Conservation (phyloP, 2,329 filamentous ascomycete species). For the Capronia epimyces region DNA sequence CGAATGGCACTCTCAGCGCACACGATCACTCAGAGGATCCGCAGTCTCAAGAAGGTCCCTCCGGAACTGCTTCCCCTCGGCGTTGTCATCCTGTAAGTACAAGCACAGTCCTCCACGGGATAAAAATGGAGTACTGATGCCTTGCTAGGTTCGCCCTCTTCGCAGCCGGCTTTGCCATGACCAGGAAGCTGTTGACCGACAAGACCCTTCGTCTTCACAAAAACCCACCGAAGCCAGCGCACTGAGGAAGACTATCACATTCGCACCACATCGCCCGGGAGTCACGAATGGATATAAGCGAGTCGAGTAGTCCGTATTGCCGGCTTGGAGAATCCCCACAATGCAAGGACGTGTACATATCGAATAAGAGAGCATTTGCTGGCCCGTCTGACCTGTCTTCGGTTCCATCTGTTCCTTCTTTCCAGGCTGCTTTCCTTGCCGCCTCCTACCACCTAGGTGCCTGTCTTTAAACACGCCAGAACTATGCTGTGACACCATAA, state of each 20-base stretch:
- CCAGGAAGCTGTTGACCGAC: constrained; percentile 78
- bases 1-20: constrained; percentile 58
- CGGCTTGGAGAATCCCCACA: constrained; percentile 30
- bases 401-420: neutral
- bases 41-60: constrained; percentile 82
- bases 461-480: neutral
- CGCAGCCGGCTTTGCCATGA: constrained; percentile 75
- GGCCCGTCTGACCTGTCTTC: constrained; percentile 1
- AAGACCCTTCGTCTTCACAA: constrained; percentile 85
- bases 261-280: neutral
- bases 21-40: constrained; percentile 91
- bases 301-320: constrained; percentile 18
- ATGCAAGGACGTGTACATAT: constrained; percentile 36
- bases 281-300: neutral
- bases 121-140: constrained; percentile 3
- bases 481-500: neutral
- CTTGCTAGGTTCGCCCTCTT: constrained; percentile 57
- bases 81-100: constrained; percentile 74
- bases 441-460: neutral
- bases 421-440: neutral
- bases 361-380: constrained; percentile 5
- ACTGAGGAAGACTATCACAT: constrained; percentile 32
- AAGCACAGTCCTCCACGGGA: neutral
- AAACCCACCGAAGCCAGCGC: constrained; percentile 21
- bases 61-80: constrained; percentile 91